A percentile compares a stretch with the other conserved stretches of the same genome.
phyloP scores from a whole-genome alignment of 257 asterid genomes.

The Hygrophila difformis region DNA sequence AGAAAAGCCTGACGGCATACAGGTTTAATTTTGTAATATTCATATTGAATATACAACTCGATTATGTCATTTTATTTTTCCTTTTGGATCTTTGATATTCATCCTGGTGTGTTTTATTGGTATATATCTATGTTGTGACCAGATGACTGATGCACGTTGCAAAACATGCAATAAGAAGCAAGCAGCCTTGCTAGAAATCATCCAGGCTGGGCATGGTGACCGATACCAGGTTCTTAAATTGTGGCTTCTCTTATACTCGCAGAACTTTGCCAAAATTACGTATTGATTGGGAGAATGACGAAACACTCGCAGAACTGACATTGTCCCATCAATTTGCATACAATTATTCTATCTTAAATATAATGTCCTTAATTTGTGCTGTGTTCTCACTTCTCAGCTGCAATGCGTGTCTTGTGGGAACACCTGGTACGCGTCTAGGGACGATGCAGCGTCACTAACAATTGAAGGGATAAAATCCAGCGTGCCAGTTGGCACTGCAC shows the following conservation, averaged over 20 bases:
- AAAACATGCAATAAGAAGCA: slow-evolving; percentile 53
- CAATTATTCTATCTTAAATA: too few relatives aligned
- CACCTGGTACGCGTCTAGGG: slow-evolving; percentile 71
- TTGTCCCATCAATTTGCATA: too few relatives aligned
- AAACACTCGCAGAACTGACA: too few relatives aligned
- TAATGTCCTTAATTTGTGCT: neutral
- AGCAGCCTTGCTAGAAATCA: slow-evolving; percentile 54
- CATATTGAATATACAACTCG: neutral
- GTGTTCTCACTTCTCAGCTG: slow-evolving; percentile 35
- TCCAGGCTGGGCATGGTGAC: slow-evolving; percentile 64
- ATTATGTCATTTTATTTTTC: neutral
- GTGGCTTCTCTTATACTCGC: neutral
- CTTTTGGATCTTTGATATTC: neutral
- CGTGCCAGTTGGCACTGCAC: slow-evolving; percentile 41
- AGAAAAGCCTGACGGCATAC: slow-evolving; percentile 50
- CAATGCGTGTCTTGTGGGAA: slow-evolving; percentile 72
- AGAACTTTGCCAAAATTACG: too few relatives aligned
- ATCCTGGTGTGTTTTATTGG: neutral
- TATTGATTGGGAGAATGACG: too few relatives aligned
- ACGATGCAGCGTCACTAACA: slow-evolving; percentile 54
- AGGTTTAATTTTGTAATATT: slow-evolving; percentile 32
- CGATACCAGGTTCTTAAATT: slow-evolving; percentile 52
- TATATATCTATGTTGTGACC: slow-evolving; percentile 11
- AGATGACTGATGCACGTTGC: slow-evolving; percentile 91
- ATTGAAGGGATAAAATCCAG: slow-evolving; percentile 46